These are phyloP conservation scores for Dacryopinax primogenitus DNA, from an alignment of 768 basidiomycete species.

Conservation along the genomic window DNA sequence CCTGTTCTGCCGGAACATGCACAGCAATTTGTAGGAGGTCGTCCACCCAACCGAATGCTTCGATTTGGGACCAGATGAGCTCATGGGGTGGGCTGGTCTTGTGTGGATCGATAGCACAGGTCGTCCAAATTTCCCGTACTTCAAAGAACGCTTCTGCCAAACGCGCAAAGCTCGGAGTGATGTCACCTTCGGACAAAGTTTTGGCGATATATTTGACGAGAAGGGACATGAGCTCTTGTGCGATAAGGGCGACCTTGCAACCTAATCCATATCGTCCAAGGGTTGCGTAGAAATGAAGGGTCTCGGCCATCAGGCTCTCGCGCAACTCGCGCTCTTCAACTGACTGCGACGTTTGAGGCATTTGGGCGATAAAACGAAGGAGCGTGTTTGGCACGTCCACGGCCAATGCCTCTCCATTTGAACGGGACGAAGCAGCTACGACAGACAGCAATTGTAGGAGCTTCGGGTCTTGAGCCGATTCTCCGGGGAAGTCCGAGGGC, in stretches of 20 bases:
- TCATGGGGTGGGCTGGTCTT: conserved; percentile 74
- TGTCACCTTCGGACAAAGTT: neutral
- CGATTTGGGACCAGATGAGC: conserved; percentile 76
- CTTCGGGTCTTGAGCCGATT: neutral
- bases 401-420: conserved; percentile 43
- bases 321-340: conserved; percentile 35
- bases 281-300: conserved; percentile 48
- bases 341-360: conserved; percentile 32
- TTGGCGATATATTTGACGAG: conserved; percentile 28
- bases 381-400: conserved; percentile 48
- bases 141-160: conserved; percentile 43
- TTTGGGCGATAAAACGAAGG: conserved; percentile 54
- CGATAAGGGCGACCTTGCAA: conserved; percentile 52
- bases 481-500: neutral
- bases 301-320: conserved; percentile 29
- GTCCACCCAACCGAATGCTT: conserved; percentile 61
- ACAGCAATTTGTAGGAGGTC: conserved; percentile 32
- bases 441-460: conserved; percentile 40
- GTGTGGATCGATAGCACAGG: conserved; percentile 85
- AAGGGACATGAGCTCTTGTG: conserved; percentile 40
- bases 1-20: neutral
- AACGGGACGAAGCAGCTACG: conserved; percentile 53
- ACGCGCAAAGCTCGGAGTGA: conserved; percentile 11
- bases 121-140: conserved; percentile 58
- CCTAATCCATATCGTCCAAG: conserved; percentile 73